Conservation (phyloP, 257 asterid genomes). For the Mitragyna speciosa region DNA sequence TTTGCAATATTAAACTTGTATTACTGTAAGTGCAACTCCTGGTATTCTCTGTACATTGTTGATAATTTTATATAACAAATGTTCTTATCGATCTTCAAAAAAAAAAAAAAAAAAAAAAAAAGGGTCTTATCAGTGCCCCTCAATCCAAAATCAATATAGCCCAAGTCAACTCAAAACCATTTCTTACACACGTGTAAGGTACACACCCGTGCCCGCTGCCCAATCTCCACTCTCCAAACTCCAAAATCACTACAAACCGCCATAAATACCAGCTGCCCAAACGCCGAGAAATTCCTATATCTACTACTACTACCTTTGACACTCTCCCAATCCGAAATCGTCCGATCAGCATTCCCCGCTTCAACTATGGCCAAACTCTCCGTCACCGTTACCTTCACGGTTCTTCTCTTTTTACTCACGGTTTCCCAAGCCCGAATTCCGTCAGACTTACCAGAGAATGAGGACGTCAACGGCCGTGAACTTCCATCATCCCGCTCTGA, state of each 20-base stretch:
- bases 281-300: neutral
- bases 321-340: neutral
- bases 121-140: too few species aligned
- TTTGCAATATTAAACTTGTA: too few species aligned
- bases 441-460: constrained; percentile 16
- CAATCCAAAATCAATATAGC: neutral
- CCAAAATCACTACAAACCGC: constrained; percentile 5
- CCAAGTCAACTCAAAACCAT: neutral
- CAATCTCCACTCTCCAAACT: neutral
- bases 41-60: too few species aligned
- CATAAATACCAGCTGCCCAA: neutral
- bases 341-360: too few species aligned
- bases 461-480: constrained; percentile 22
- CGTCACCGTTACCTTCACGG: constrained; percentile 29
- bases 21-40: too few species aligned
- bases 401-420: constrained; percentile 43
- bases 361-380: constrained; percentile 42
- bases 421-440: constrained; percentile 43
- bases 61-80: too few species aligned
- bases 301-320: neutral
- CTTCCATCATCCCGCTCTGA: constrained; percentile 18
- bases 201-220: constrained; percentile 7
- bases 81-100: too few species aligned
- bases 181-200: neutral
- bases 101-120: too few species aligned